phyloP scores from a whole-genome alignment of 371 early-diverging fungal genomes.

The Dinochytrium kinnereticum region DNA sequence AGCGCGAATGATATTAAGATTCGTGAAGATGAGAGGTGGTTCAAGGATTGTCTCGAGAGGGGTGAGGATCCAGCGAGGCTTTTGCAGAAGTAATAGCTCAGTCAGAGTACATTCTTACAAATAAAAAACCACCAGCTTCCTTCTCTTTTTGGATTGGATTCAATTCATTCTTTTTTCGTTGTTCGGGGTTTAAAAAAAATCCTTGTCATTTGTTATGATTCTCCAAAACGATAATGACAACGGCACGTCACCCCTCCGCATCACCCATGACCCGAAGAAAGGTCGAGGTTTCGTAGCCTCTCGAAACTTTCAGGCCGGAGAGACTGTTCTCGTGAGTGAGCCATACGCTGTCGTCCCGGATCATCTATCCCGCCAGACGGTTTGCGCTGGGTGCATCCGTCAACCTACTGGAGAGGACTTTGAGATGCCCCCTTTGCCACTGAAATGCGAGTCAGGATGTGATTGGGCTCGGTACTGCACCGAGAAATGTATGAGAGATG shows the following conservation, averaged over 20 bases:
- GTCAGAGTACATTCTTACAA: too few relatives aligned
- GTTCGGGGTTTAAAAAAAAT: too few relatives aligned
- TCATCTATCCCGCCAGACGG: not conserved
- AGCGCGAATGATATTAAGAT: slow-evolving; percentile 48
- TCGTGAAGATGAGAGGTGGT: slow-evolving; percentile 35
- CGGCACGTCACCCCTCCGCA: slow-evolving; percentile 9
- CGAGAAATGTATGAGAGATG: slow-evolving; percentile 17
- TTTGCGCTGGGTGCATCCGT: slow-evolving; percentile 30
- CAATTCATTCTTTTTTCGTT: too few relatives aligned
- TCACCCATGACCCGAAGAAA: slow-evolving; percentile 33
- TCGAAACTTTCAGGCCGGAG: slow-evolving; percentile 30
- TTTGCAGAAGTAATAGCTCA: too few relatives aligned
- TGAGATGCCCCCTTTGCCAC: not conserved
- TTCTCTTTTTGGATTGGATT: too few relatives aligned
- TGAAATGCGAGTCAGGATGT: slow-evolving; percentile 20
- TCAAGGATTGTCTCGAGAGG: not conserved
- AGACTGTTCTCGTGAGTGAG: slow-evolving; percentile 29
- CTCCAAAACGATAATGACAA: not conserved
- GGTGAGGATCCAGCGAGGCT: not conserved
- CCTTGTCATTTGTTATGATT: too few relatives aligned
- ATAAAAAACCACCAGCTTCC: too few relatives aligned
- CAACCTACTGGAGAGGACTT: slow-evolving; percentile 10
- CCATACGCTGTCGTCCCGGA: slow-evolving; percentile 48
- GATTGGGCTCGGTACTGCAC: slow-evolving; percentile 31
- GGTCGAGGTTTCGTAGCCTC: slow-evolving; percentile 45